Conservation (phyloP, 2,329 filamentous ascomycete genomes). For the Trichoderma atrobrunneum region DNA sequence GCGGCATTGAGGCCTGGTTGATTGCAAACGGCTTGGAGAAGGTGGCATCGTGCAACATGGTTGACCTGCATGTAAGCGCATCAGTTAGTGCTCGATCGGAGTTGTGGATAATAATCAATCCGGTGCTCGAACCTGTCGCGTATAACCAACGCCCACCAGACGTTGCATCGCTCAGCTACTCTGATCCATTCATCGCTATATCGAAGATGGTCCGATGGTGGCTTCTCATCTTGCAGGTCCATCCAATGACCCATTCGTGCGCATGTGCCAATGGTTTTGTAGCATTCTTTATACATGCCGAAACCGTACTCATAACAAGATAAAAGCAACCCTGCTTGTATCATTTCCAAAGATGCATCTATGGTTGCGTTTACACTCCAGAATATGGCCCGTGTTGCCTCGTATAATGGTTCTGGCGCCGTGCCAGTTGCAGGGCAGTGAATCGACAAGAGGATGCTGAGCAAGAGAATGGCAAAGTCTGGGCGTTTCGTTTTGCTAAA, state of each 20-base stretch:
- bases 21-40: not conserved
- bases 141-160: conserved; percentile 17
- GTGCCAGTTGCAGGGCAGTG: conserved; percentile 2
- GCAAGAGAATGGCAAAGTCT: conserved; percentile 12
- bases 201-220: not conserved
- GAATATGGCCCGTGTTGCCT: not conserved
- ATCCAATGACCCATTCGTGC: conserved; percentile 5
- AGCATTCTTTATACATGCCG: conserved; percentile 11
- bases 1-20: not conserved
- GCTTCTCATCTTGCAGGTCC: not conserved
- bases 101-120: not conserved
- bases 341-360: conserved; percentile 16
- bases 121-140: conserved; percentile 5
- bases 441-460: conserved; percentile 2
- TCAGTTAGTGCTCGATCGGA: not conserved
- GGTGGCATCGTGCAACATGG: not conserved
- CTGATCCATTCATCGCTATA: conserved; percentile 4
- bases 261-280: conserved; percentile 8
- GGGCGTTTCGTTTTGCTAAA: conserved; percentile 13
- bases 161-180: conserved; percentile 1
- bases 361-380: conserved; percentile 8
- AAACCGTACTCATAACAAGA: conserved; percentile 13
- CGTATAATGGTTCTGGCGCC: conserved; percentile 1
- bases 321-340: conserved; percentile 14
- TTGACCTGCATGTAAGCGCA: not conserved